These are phyloP conservation scores for Zalaria obscura DNA, from an alignment of 2,329 filamentous ascomycete genomes.

Conservation along the genomic window DNA sequence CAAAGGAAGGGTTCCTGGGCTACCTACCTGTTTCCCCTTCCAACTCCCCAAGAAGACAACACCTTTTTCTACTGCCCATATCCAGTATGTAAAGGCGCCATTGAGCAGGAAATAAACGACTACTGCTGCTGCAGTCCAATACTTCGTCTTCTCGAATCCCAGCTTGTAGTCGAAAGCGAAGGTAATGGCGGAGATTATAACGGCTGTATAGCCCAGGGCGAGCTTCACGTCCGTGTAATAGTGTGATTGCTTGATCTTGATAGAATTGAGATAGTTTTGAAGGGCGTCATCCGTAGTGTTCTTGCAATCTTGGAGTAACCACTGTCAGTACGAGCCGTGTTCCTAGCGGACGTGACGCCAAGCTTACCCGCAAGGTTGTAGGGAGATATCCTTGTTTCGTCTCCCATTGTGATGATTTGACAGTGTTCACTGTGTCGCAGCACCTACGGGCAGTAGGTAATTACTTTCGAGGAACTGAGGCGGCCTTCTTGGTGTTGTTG, in stretches of 20 bases:
- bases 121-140: conserved; percentile 68
- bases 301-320: conserved; percentile 59
- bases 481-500: too few relatives aligned
- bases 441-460: too few relatives aligned
- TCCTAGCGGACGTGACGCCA: neutral
- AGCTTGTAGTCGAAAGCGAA: conserved; percentile 88
- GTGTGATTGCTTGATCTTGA: conserved; percentile 75
- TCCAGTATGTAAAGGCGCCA: conserved; percentile 65
- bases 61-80: conserved; percentile 68
- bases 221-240: conserved; percentile 70
- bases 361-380: conserved; percentile 14
- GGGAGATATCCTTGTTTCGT: conserved; percentile 18
- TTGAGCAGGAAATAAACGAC: conserved; percentile 69
- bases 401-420: conserved; percentile 3
- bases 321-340: neutral
- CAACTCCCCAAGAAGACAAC: conserved; percentile 65
- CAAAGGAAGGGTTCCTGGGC: neutral
- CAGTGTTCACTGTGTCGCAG: too few relatives aligned
- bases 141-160: conserved; percentile 76
- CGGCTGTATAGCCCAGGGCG: conserved; percentile 67
- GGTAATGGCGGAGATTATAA: conserved; percentile 64
- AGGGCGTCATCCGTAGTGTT: conserved; percentile 93
- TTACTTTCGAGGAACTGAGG: too few relatives aligned
- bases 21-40: conserved; percentile 49
- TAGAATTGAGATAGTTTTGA: conserved; percentile 78